Evolutionary conservation across 73 alveolate genomes (phyloP).

Genomic region (Paramecium octaurelia): DNA sequence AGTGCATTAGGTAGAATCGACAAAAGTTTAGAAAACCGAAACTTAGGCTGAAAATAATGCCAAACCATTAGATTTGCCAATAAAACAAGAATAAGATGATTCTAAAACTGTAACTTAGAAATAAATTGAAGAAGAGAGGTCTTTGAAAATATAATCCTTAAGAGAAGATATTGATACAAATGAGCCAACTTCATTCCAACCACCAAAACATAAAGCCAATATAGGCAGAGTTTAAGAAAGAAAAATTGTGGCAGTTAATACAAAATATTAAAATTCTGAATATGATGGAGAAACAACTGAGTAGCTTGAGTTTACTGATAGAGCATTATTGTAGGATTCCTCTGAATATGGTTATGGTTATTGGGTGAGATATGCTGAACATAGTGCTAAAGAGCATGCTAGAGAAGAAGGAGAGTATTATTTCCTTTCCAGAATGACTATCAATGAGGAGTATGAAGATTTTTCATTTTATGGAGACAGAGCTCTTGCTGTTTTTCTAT

Average conservation of each 20-base stretch:
- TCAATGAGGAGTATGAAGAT: constrained; percentile 21
- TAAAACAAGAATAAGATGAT: not conserved
- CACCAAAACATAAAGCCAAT: constrained; percentile 43
- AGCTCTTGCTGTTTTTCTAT: constrained; percentile 22
- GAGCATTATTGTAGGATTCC: not conserved
- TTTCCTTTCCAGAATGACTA: constrained; percentile 31
- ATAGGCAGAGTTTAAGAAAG: not conserved
- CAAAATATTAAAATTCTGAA: constrained; percentile 2
- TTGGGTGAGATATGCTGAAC: not conserved
- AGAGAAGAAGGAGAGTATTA: not conserved
- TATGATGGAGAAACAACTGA: constrained; percentile 34
- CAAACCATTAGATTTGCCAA: not conserved
- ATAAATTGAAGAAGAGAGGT: not conserved
- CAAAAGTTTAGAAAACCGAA: not conserved
- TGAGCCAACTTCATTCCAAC: constrained; percentile 8
- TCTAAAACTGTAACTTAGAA: not conserved
- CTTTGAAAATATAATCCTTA: not conserved
- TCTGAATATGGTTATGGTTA: constrained; percentile 45
- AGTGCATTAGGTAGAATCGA: not conserved
- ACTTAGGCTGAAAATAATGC: not conserved
- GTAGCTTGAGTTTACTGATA: constrained; percentile 4
- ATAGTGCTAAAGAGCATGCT: not conserved
- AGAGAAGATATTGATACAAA: not conserved
- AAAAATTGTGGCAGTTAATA: not conserved
- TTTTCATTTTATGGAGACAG: constrained; percentile 34